phyloP scores from a whole-genome alignment of 345 rosid species.

The Salix dunnii region DNA sequence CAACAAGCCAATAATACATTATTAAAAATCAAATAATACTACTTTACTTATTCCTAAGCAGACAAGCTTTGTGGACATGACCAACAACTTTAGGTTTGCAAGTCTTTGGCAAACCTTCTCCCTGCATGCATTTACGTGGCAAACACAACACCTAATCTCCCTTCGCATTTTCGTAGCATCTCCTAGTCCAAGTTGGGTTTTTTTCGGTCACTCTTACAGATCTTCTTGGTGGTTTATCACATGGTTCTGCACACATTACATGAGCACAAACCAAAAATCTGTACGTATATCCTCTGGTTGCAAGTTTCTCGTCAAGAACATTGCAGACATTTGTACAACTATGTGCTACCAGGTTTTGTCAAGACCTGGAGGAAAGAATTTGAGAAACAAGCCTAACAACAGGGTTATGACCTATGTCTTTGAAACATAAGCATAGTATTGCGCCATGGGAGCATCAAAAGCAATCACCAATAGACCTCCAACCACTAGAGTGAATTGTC shows the following conservation, averaged over 20 bases:
- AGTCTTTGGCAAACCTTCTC: not conserved
- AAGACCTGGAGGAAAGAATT: slow-evolving; percentile 10
- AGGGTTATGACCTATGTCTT: slow-evolving; percentile 42
- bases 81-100: not conserved
- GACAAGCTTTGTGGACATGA: no score
- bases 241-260: not conserved
- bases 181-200: slow-evolving; percentile 23
- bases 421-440: slow-evolving; percentile 89
- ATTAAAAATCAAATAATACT: no score
- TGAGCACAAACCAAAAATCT: slow-evolving; percentile 5
- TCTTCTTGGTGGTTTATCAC: no score
- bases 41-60: no score
- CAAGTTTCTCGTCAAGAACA: slow-evolving; percentile 27
- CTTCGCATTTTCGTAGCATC: not conserved
- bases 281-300: slow-evolving; percentile 10
- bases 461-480: slow-evolving; percentile 91
- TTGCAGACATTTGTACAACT: slow-evolving; percentile 35
- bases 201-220: no score
- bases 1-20: no score
- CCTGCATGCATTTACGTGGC: not conserved
- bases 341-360: slow-evolving; percentile 4
- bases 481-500: slow-evolving; percentile 91
- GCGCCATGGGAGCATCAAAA: slow-evolving; percentile 96
- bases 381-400: slow-evolving; percentile 6
- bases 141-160: no score